Percentiles rank a stretch among this genome's conserved stretches.
Evolutionary conservation across 176 grass and related monocot species (phyloP).

Genomic region (Aegilops tauschii): DNA sequence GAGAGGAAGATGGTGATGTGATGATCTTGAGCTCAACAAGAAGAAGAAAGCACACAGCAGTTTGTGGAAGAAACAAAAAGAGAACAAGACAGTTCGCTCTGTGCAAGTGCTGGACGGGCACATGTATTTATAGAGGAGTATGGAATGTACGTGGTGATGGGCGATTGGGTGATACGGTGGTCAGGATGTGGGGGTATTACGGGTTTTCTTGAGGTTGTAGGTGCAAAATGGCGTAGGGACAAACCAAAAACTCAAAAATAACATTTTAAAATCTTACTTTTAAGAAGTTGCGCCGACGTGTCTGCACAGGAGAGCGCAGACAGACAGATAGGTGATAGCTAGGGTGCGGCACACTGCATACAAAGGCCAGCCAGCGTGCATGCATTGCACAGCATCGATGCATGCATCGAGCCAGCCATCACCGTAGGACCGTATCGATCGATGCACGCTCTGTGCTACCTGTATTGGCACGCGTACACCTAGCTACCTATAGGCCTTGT

Average conservation of each 20-base stretch:
- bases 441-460: constrained; percentile 9
- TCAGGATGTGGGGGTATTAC: neutral
- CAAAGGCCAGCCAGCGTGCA: neutral
- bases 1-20: neutral
- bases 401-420: neutral
- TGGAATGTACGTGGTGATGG: neutral
- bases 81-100: neutral
- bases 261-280: neutral
- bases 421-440: neutral
- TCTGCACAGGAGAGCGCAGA: neutral
- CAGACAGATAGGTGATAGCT: constrained; percentile 17
- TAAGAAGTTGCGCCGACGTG: constrained; percentile 5
- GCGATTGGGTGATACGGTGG: neutral
- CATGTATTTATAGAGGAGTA: constrained; percentile 38
- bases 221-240: neutral
- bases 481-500: neutral
- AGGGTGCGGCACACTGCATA: constrained; percentile 23
- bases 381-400: neutral
- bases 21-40: neutral
- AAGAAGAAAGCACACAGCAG: neutral
- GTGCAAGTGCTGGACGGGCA: neutral
- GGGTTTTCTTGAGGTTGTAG: neutral
- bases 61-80: neutral
- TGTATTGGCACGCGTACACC: constrained; percentile 18
- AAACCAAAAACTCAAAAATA: neutral